Evolutionary conservation across 2,329 filamentous ascomycete species (phyloP).

Genomic region (Xylariaceae sp.): DNA sequence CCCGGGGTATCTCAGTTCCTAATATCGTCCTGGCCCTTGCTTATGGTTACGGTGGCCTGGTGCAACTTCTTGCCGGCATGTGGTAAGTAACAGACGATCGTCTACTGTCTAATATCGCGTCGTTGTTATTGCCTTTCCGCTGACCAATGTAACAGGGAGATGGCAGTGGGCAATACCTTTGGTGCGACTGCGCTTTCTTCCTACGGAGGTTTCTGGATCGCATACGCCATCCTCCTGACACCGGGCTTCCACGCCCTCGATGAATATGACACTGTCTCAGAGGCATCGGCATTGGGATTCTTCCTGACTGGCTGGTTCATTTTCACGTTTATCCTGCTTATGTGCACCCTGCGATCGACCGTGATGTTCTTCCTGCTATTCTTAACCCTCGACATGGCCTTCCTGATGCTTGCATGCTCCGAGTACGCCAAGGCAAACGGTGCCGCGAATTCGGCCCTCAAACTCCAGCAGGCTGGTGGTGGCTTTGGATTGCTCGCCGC

Average conservation of each 20-base stretch:
- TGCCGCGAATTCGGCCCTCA: constrained; percentile 46
- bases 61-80: constrained; percentile 83
- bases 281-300: constrained; percentile 68
- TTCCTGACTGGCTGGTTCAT: constrained; percentile 84
- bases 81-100: constrained; percentile 71
- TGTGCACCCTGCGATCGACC: constrained; percentile 77
- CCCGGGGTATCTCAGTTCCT: constrained; percentile 60
- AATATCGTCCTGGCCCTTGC: constrained; percentile 71
- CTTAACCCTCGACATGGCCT: constrained; percentile 75
- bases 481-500: constrained; percentile 80
- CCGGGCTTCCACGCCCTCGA: constrained; percentile 64
- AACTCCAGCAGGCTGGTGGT: constrained; percentile 71
- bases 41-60: constrained; percentile 75
- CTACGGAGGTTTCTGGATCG: constrained; percentile 84
- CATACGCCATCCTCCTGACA: constrained; percentile 72
- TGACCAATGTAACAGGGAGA: constrained; percentile 61
- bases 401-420: constrained; percentile 70
- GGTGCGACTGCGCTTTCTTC: constrained; percentile 80
- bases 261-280: constrained; percentile 48
- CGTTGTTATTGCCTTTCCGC: not conserved
- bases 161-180: constrained; percentile 86
- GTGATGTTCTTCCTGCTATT: constrained; percentile 79
- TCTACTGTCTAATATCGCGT: not conserved
- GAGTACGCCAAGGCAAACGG: constrained; percentile 61
- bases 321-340: constrained; percentile 74